Base-by-base conservation (phyloP, 2,329 filamentous ascomycete species). In the Chaetomium sp. region DNA sequence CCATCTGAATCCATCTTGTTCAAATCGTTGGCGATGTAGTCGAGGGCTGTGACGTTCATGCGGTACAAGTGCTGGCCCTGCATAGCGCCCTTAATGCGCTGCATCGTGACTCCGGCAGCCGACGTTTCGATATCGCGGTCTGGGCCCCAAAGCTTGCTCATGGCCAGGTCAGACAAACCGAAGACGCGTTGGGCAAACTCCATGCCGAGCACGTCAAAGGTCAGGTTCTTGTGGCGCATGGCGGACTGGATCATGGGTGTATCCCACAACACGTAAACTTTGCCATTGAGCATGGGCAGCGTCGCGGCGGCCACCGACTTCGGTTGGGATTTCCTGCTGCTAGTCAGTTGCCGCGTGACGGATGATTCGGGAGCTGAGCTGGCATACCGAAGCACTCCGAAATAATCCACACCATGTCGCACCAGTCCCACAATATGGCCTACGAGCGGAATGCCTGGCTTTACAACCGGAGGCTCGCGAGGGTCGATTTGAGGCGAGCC, bases 121-220 rank as follows among this genome's bases (percentile, higher is more conserved):
- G 38, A 42, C 5, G 38, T 42, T 38, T 38, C 38, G 13, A 42
- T 42, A 16, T 42, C 38, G 16, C n/a, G 38, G 38, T 42, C 38
- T 16, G 38, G 38, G 1, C 38, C 38, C 38, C 38, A 42, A 42
- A 42, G 38, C 16, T 42, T 42, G 16, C 7, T 9, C 47, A 50
- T 50, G 9, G 47, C 47, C 8, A 50, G 21, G n/a, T 50, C 21
- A 10, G 47, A 25, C 47, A 50, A 21, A 10, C 47, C 47, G n/a
- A 50, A 50, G 9, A 50, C 47, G 21, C 47, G 47, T 16, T 50
- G 47, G n/a, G 47, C 47, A 25, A 50, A 50, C 47, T 50, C 47
- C n/a, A 50, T 21, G 47, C 19, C 47, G 21, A 50, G 47, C 47
- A 50, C 47, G 47, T 50, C 47, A 23, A 54, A 54, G 5, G 51